Percentiles rank a stretch among this genome's conserved stretches.
phyloP scores from a whole-genome alignment of 768 basidiomycete species.

The Lentinula lateritia region DNA sequence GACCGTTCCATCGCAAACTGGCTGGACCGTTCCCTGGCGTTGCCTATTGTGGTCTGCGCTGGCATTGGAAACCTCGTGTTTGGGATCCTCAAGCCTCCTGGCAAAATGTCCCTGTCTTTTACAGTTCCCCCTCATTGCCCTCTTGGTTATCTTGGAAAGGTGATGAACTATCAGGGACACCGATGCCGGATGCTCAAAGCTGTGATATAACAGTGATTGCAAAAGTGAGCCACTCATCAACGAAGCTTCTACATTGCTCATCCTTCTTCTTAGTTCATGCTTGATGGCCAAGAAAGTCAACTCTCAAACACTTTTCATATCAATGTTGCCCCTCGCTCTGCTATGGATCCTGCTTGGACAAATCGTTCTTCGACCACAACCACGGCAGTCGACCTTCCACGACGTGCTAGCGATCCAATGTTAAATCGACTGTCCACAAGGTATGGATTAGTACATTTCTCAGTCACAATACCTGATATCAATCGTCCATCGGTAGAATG shows the following conservation, averaged over 20 bases:
- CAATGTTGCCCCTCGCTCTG: slow-evolving; percentile 59
- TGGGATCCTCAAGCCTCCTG: slow-evolving; percentile 96
- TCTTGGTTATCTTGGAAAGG: slow-evolving; percentile 87
- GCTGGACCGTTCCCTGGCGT: slow-evolving; percentile 78
- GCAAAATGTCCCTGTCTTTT: slow-evolving; percentile 72
- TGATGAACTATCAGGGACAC: slow-evolving; percentile 76
- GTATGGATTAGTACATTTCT: not conserved
- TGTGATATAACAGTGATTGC: slow-evolving; percentile 74
- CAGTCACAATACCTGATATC: not conserved
- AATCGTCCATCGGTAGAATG: not conserved
- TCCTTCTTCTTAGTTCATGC: slow-evolving; percentile 43
- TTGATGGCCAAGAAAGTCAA: slow-evolving; percentile 71
- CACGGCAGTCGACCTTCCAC: not conserved
- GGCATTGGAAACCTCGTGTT: slow-evolving; percentile 89
- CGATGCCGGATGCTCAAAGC: slow-evolving; percentile 68
- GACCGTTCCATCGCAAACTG: slow-evolving; percentile 83
- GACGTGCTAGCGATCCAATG: slow-evolving; percentile 4
- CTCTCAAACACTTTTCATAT: slow-evolving; percentile 65
- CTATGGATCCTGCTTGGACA: slow-evolving; percentile 27
- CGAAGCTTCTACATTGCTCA: not conserved
- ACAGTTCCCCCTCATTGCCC: slow-evolving; percentile 77
- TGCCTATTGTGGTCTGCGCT: slow-evolving; percentile 76
- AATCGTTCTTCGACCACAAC: not conserved
- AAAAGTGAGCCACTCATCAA: slow-evolving; percentile 41
- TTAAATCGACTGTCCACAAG: slow-evolving; percentile 1